Base-by-base conservation (phyloP, 352 stramenopile species). In the Salisapilia sapeloensis region DNA sequence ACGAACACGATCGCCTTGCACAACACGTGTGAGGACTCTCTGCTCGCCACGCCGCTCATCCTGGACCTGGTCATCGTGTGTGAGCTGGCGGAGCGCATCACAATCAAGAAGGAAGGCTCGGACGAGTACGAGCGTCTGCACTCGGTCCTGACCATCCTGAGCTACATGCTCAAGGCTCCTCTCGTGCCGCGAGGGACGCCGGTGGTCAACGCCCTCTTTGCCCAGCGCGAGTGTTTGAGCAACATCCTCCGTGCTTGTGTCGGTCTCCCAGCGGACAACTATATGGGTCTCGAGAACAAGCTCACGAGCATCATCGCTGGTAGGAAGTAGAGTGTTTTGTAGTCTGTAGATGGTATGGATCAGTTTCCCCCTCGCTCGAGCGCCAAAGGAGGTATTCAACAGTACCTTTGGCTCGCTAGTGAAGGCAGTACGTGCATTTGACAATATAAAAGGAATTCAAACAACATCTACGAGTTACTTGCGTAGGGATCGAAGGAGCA, bases 1-100 rank as follows among this genome's bases (percentile, higher is more conserved):
- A 96, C 82, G 39, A 99, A 99, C 66, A 99, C 95, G n/a, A 98
- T 99, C 60, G 92, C 92, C 18, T 98, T 99, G 92, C 95, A 99
- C 82, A 99, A 99, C 62, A 99, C 94, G 38, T 99, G 95, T 63
- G 95, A 99, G 54, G 95, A 99, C 57, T 98, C 92, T 36, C 61
- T 99, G 15, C 62, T 99, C 29, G 95, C 95, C 17, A 94, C 92
- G 41, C 95, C 95, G 22, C 52, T 99, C 30, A 99, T 99, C 50
- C 74, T 98, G 24, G 95, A 99, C 56, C 69, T 99, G 20, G 85
- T 99, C 14, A 87, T 99, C 28, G 74, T 99, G 27, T 93, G 84
- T 32, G 95, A 99, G 60, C 60, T 99, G 8, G 95, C 86, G 12
- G 83, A 98, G 62, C 91, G 95, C 36, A 97, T 99, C 29, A 69